Percentiles rank a stretch among this genome's conserved stretches.
These are phyloP conservation scores for Pythium vanterpoolii DNA, from an alignment of 352 stramenopile genomes.

Conservation along the genomic window DNA sequence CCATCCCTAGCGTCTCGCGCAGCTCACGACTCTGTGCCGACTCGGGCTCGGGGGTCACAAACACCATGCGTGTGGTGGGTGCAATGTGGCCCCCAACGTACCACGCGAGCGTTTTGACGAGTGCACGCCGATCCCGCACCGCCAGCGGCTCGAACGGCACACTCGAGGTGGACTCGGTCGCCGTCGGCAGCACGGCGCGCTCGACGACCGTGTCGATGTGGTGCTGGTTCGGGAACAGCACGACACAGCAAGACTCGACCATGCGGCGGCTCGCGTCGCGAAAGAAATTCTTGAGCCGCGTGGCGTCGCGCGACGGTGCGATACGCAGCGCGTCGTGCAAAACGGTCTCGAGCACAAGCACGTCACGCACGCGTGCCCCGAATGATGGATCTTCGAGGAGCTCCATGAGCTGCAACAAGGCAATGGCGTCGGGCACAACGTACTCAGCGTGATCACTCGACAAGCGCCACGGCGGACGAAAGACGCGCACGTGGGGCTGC, in stretches of 20 bases:
- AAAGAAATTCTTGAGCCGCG: slow-evolving; percentile 67
- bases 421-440: slow-evolving; percentile 68
- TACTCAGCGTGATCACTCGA: slow-evolving; percentile 42
- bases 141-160: slow-evolving; percentile 35
- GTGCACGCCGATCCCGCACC: slow-evolving; percentile 34
- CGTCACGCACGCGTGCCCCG: slow-evolving; percentile 26
- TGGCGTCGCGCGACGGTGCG: slow-evolving; percentile 61
- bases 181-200: slow-evolving; percentile 9
- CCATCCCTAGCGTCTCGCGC: slow-evolving; percentile 29
- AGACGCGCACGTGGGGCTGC: slow-evolving; percentile 11
- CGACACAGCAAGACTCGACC: slow-evolving; percentile 40
- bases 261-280: slow-evolving; percentile 45
- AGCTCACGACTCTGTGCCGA: slow-evolving; percentile 38
- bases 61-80: slow-evolving; percentile 35
- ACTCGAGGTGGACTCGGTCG: neutral
- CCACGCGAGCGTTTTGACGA: slow-evolving; percentile 67
- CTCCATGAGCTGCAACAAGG: slow-evolving; percentile 74
- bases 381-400: slow-evolving; percentile 63
- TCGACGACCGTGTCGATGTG: slow-evolving; percentile 55
- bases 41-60: slow-evolving; percentile 56
- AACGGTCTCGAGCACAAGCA: slow-evolving; percentile 77
- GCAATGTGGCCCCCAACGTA: slow-evolving; percentile 45
- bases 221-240: slow-evolving; percentile 72
- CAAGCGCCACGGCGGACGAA: slow-evolving; percentile 29
- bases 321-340: slow-evolving; percentile 56